A percentile compares a stretch with the other conserved stretches of the same genome.
Evolutionary conservation across 495 filamentous ascomycete species (phyloP).

Genomic region (Aspergillus asperescens): DNA sequence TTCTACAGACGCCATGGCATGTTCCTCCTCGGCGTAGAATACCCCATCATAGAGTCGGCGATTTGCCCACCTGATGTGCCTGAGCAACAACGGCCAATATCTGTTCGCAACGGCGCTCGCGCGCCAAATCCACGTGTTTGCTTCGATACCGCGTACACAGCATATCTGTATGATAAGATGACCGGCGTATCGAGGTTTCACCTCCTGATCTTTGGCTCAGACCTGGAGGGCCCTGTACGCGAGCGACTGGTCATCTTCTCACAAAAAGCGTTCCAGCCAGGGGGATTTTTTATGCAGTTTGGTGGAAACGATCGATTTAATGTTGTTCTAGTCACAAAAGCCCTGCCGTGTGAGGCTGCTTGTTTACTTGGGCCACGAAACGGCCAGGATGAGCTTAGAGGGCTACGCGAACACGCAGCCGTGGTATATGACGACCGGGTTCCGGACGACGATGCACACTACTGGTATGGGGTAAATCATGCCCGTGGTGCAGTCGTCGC

Average conservation of each 20-base stretch:
- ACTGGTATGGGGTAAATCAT: slow-evolving; percentile 8
- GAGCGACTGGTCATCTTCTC: slow-evolving; percentile 17
- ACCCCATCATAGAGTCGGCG: not conserved
- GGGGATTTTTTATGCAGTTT: slow-evolving; percentile 22
- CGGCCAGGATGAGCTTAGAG: not conserved
- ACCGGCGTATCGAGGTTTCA: not conserved
- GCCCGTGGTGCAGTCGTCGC: not conserved
- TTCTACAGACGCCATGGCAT: not conserved
- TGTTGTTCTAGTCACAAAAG: slow-evolving; percentile 27
- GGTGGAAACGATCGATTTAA: slow-evolving; percentile 27
- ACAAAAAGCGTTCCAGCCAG: not conserved
- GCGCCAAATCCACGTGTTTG: not conserved
- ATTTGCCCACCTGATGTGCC: not conserved
- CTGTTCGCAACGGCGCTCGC: not conserved
- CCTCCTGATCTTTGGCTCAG: not conserved
- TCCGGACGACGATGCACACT: slow-evolving; percentile 9
- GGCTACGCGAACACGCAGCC: not conserved
- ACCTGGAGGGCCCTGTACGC: slow-evolving; percentile 10
- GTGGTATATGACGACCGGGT: slow-evolving; percentile 5
- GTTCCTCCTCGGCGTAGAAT: slow-evolving; percentile 1
- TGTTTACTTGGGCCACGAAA: not conserved
- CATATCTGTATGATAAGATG: not conserved
- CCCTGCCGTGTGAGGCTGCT: not conserved
- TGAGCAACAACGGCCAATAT: not conserved
- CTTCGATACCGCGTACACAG: not conserved